A percentile compares a stretch with the other conserved stretches of the same genome.
phyloP scores from a whole-genome alignment of 2,329 filamentous ascomycete species.

The Verticillium nonalfalfae region DNA sequence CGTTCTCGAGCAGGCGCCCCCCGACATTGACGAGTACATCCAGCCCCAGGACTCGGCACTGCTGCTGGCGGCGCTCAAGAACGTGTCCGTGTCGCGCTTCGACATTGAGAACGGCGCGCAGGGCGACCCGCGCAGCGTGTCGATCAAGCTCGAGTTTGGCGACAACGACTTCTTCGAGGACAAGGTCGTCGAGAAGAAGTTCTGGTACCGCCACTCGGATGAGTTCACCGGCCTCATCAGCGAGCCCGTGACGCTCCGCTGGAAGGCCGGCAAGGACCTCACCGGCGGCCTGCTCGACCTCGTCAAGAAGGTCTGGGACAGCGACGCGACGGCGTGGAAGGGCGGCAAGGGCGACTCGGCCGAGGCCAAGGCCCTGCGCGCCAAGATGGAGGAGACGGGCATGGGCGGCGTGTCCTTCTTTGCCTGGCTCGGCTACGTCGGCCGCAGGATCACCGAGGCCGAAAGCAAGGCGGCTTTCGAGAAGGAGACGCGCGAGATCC shows the following conservation, averaged over 20 bases:
- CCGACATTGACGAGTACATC: conserved; percentile 83
- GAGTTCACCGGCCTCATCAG: conserved; percentile 75
- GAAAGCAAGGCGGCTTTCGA: conserved; percentile 59
- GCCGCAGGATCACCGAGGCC: conserved; percentile 62
- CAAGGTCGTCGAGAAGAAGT: conserved; percentile 78
- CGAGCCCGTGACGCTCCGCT: conserved; percentile 81
- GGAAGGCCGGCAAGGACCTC: conserved; percentile 81
- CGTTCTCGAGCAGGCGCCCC: conserved; percentile 80
- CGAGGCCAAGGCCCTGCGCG: conserved; percentile 43
- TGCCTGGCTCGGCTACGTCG: conserved; percentile 78
- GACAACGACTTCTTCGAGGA: conserved; percentile 81
- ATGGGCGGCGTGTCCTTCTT: conserved; percentile 75
- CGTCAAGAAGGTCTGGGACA: conserved; percentile 63
- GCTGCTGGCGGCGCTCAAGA: conserved; percentile 61
- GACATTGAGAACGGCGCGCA: conserved; percentile 55
- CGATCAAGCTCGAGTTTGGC: conserved; percentile 70
- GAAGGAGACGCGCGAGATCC: conserved; percentile 53
- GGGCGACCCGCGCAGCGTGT: conserved; percentile 76
- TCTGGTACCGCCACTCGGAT: conserved; percentile 70
- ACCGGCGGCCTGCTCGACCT: conserved; percentile 74
- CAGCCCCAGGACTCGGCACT: conserved; percentile 72
- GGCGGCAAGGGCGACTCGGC: conserved; percentile 31
- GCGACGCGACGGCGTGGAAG: conserved; percentile 34
- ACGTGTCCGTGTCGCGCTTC: conserved; percentile 71
- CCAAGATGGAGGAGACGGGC: conserved; percentile 52